A percentile compares a stretch with the other conserved stretches of the same genome.
These are phyloP conservation scores for Arctostaphylos glauca DNA, from an alignment of 148 eudicot genomes.

Conservation along the genomic window DNA sequence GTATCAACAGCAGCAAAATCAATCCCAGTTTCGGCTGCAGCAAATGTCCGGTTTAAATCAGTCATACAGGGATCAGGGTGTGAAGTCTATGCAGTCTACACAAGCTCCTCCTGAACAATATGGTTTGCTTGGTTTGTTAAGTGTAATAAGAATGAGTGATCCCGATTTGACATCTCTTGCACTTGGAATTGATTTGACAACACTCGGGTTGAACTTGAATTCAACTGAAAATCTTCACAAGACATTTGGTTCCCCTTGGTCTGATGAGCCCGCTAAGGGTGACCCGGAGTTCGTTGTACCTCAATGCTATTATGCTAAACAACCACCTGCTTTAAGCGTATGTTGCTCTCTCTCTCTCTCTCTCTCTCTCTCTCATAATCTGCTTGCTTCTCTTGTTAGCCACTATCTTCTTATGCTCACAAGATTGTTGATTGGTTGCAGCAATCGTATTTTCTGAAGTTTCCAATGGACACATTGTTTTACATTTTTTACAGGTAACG, in stretches of 20 bases:
- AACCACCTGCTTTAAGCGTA: conserved; percentile 55
- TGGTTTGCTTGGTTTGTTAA: conserved; percentile 69
- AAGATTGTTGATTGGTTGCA: conserved; percentile 31
- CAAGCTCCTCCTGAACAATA: too few species aligned
- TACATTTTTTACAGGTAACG: conserved; percentile 79
- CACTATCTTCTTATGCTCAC: background rate
- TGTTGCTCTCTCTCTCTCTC: conserved; percentile 23
- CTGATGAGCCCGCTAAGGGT: conserved; percentile 67
- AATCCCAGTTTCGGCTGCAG: conserved; percentile 60
- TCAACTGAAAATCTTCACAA: conserved; percentile 69
- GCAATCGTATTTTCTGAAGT: conserved; percentile 55
- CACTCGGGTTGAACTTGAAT: conserved; percentile 70
- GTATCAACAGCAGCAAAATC: conserved; percentile 70
- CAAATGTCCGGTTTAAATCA: conserved; percentile 27
- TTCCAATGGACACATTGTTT: conserved; percentile 54
- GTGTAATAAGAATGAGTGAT: conserved; percentile 59
- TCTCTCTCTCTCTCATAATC: background rate
- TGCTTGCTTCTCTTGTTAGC: background rate
- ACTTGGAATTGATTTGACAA: conserved; percentile 73
- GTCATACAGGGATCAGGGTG: too few species aligned
- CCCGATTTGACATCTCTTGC: conserved; percentile 75
- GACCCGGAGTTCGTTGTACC: conserved; percentile 71
- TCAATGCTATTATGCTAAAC: conserved; percentile 58
- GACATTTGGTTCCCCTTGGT: conserved; percentile 87
- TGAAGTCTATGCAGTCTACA: too few species aligned